Evolutionary conservation across 495 filamentous ascomycete genomes (phyloP).

Genomic region (Paragyromitra xinjiangensis): DNA sequence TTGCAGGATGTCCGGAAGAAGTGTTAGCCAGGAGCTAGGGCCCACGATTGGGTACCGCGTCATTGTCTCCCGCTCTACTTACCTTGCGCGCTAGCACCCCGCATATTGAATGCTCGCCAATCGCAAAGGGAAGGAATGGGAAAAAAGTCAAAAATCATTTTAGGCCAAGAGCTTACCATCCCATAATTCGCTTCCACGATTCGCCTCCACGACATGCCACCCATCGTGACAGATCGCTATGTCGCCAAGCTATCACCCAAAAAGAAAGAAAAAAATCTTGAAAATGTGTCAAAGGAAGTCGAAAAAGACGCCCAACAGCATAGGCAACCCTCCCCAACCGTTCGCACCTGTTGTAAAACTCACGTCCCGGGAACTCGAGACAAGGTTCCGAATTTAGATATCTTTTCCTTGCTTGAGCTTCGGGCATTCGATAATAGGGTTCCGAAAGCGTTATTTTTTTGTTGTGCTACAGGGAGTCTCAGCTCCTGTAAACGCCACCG

Average conservation of each 20-base stretch:
- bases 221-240: constrained; percentile 1
- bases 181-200: constrained; percentile 1
- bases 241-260: constrained; percentile 11
- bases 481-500: constrained; percentile 10
- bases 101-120: constrained; percentile 44
- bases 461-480: constrained; percentile 27
- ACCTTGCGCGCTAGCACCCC: constrained; percentile 24
- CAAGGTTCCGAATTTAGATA: constrained; percentile 21
- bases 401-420: constrained; percentile 12
- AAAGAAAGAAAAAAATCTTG: neutral
- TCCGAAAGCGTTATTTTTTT: constrained; percentile 36
- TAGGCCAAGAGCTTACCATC: constrained; percentile 13
- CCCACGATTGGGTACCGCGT: constrained; percentile 25
- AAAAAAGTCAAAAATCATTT: constrained; percentile 1
- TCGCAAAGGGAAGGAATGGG: constrained; percentile 31
- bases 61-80: constrained; percentile 16
- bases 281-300: neutral
- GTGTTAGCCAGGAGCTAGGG: constrained; percentile 25
- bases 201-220: constrained; percentile 5
- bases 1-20: constrained; percentile 39
- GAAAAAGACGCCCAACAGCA: constrained; percentile 2
- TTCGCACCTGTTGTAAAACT: neutral
- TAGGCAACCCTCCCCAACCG: neutral
- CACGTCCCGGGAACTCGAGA: neutral
- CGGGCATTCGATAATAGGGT: constrained; percentile 12